Evolutionary conservation across 225 moss, liverwort and hornwort species (phyloP).

Genomic region (Ulota crispa): DNA sequence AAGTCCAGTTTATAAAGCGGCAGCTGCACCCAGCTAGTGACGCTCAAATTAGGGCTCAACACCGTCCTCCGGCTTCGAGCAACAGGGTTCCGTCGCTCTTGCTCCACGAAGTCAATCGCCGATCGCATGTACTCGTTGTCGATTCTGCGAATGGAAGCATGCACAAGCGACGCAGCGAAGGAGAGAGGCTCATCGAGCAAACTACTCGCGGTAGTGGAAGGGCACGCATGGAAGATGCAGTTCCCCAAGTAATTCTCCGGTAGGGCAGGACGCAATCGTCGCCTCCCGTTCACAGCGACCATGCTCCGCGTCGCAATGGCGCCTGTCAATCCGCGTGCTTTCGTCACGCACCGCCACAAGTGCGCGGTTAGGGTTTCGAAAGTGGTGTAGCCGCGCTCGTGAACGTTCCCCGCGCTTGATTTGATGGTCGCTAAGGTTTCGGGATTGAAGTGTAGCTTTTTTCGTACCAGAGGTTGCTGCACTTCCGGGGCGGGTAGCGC

Average conservation of each 20-base stretch:
- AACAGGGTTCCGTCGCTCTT: slow-evolving; percentile 63
- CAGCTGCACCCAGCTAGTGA: slow-evolving; percentile 83
- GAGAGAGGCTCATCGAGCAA: slow-evolving; percentile 68
- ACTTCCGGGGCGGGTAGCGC: not conserved
- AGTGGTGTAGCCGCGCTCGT: slow-evolving; percentile 54
- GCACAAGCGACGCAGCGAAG: slow-evolving; percentile 60
- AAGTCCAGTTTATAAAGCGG: slow-evolving; percentile 81
- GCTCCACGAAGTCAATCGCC: slow-evolving; percentile 77
- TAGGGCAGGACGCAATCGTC: slow-evolving; percentile 45
- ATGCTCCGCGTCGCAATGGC: slow-evolving; percentile 57
- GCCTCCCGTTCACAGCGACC: slow-evolving; percentile 76
- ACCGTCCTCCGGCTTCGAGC: slow-evolving; percentile 58
- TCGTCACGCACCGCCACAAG: slow-evolving; percentile 79
- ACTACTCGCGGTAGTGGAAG: slow-evolving; percentile 44
- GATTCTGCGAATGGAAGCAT: slow-evolving; percentile 60
- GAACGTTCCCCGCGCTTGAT: slow-evolving; percentile 32
- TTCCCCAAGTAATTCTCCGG: slow-evolving; percentile 78
- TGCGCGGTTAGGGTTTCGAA: slow-evolving; percentile 85
- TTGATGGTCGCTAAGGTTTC: slow-evolving; percentile 65
- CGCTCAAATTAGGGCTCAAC: slow-evolving; percentile 74
- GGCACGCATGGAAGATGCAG: slow-evolving; percentile 84
- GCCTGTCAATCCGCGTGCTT: slow-evolving; percentile 65
- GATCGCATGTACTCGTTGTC: slow-evolving; percentile 78
- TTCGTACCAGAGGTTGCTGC: slow-evolving; percentile 41
- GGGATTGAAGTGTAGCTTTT: slow-evolving; percentile 68